Base-by-base conservation (phyloP, 257 asterid genomes). In the Schizonepeta tenuifolia region DNA sequence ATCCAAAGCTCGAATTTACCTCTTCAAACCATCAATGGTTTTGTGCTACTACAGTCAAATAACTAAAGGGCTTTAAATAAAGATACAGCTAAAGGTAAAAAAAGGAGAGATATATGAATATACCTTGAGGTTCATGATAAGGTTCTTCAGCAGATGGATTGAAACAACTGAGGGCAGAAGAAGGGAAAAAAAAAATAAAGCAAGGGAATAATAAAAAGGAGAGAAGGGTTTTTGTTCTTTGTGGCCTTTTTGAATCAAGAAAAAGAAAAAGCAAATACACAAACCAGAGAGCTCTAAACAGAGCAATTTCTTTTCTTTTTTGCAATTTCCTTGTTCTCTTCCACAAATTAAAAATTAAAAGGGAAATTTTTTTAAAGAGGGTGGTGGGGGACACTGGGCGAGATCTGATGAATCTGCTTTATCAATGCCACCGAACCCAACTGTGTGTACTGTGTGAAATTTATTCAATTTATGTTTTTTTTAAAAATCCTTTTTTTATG, bases 81-180 rank as follows among this genome's bases (percentile, higher is more conserved):
- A 73, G 74, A 67, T 41, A 51, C 28, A 35, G 24, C 72, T 46
- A 69, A 64, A 69, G 59, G 68, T 12, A 20, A 24, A 57, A 46
- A 64, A 69, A 20, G 22, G 60, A 69, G 67, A 68, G 20, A 55
- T 18, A 21, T 46, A 59, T 72, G 89, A 87, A 87, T 87, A 83
- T 89, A 86, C 92, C 90, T 80, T n/a, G 75, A 73, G 80, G 85
- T 83, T 78, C 85, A 78, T 74, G 86, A 78, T 78, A 84, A 85
- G 87, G 86, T 80, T 85, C 83, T 75, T 67, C 22, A 6, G 70
- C 58, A 54, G 72, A 50, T 63, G 49, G 80, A 78, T 65, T 69
- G 79, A 71, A 77, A 50, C 77, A 71, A 77, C 55, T 17, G 77
- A 75, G 78, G 28, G 41, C 40, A 35, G 69, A 49, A 38, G 51